Percentiles rank a stretch among this genome's conserved stretches.
These are phyloP conservation scores for Mucor ambiguus DNA, from an alignment of 371 early-diverging fungal genomes.

Conservation along the genomic window DNA sequence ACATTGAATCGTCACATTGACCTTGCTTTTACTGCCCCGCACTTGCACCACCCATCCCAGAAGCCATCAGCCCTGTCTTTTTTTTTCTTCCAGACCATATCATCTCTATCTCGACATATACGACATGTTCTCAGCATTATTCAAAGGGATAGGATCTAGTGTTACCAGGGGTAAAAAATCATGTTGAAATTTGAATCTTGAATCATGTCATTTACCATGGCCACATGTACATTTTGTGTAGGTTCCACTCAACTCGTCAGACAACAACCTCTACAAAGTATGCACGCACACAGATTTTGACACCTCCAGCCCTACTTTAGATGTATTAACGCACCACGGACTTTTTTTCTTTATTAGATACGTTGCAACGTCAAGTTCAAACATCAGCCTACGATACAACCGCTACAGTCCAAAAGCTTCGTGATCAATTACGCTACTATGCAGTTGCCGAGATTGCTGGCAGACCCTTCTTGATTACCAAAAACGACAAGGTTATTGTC, in stretches of 20 bases:
- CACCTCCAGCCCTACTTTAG: neutral
- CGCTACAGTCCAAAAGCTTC: slow-evolving; percentile 41
- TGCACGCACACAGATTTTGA: neutral
- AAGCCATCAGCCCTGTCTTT: slow-evolving; percentile 6
- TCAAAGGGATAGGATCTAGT: slow-evolving; percentile 19
- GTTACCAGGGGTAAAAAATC: slow-evolving; percentile 11
- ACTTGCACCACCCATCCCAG: slow-evolving; percentile 3
- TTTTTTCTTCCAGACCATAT: neutral
- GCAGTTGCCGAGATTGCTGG: slow-evolving; percentile 91
- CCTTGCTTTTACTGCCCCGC: slow-evolving; percentile 1
- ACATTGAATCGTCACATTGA: slow-evolving; percentile 1
- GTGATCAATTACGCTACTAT: slow-evolving; percentile 67
- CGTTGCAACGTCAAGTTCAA: slow-evolving; percentile 20
- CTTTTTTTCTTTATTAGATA: slow-evolving; percentile 7
- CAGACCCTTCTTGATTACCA: slow-evolving; percentile 85
- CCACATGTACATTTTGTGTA: neutral
- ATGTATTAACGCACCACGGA: neutral
- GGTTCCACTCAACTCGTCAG: slow-evolving; percentile 13
- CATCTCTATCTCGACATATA: neutral
- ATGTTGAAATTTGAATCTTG: neutral
- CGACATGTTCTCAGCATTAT: slow-evolving; percentile 24
- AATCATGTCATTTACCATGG: neutral
- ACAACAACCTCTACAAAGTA: slow-evolving; percentile 31
- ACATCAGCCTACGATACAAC: slow-evolving; percentile 18
- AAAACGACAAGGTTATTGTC: slow-evolving; percentile 87